Conservation (phyloP, 352 stramenopile species). For the Phytophthora ramorum region DNA sequence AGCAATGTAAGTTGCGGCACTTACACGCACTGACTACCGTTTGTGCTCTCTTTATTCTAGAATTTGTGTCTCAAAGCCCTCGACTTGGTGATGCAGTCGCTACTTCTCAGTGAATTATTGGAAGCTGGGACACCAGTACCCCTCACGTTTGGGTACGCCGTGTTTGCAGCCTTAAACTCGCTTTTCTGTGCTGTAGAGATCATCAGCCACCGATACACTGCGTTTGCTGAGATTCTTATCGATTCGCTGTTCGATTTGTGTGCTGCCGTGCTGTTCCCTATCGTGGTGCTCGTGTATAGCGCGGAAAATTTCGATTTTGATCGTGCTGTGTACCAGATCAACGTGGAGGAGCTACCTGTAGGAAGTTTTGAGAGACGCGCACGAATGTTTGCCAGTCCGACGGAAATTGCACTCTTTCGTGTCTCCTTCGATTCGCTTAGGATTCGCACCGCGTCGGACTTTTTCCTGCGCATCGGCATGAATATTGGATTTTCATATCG, state of each 20-base stretch:
- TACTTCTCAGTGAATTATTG: slow-evolving; percentile 35
- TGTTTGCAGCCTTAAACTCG: slow-evolving; percentile 31
- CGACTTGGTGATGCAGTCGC: slow-evolving; percentile 35
- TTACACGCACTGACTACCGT: not conserved
- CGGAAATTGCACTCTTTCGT: slow-evolving; percentile 36
- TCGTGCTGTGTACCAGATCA: slow-evolving; percentile 28
- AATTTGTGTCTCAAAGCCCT: slow-evolving; percentile 43
- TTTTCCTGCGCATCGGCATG: slow-evolving; percentile 46
- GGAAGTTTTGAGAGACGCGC: slow-evolving; percentile 47
- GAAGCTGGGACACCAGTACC: slow-evolving; percentile 34
- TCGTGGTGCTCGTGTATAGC: slow-evolving; percentile 35
- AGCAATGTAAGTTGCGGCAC: not conserved
- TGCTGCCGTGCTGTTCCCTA: slow-evolving; percentile 37
- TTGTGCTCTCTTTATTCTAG: slow-evolving; percentile 12
- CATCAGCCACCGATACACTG: slow-evolving; percentile 23
- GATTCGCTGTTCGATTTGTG: slow-evolving; percentile 50
- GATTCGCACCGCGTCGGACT: slow-evolving; percentile 28
- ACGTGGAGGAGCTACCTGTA: slow-evolving; percentile 22
- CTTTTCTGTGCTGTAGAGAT: slow-evolving; percentile 32
- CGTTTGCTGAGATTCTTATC: slow-evolving; percentile 43
- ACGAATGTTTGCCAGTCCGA: slow-evolving; percentile 34
- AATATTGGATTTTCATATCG: slow-evolving; percentile 47
- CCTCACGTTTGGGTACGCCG: slow-evolving; percentile 27
- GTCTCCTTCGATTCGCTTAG: slow-evolving; percentile 45
- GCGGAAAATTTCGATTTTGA: slow-evolving; percentile 40